Conservation (phyloP, 192 early-diverging fungal species). For the Coemansia sp. region DNA sequence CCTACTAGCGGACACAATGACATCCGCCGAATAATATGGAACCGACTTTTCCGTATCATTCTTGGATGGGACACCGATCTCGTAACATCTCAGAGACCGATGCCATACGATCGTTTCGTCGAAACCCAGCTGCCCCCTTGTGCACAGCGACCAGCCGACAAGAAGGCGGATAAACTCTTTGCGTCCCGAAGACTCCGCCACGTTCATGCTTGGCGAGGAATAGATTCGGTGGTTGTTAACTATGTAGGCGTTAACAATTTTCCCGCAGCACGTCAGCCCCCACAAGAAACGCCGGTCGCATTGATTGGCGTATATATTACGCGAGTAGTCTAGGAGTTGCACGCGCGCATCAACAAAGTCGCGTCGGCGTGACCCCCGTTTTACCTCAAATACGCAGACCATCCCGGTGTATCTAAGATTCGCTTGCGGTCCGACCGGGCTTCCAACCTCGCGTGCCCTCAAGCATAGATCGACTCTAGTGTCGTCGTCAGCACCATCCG, state of each 20-base stretch:
- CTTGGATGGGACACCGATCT: background rate
- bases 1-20: background rate
- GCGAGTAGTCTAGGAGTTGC: constrained; percentile 10
- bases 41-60: background rate
- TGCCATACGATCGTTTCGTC: constrained; percentile 6
- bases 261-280: constrained; percentile 8
- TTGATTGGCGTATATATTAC: constrained; percentile 8
- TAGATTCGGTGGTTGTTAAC: constrained; percentile 8
- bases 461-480: background rate
- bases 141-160: constrained; percentile 17
- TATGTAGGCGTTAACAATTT: background rate
- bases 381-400: constrained; percentile 1
- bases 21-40: background rate
- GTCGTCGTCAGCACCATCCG: background rate
- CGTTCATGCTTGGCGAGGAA: constrained; percentile 6
- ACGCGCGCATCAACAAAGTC: background rate
- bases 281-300: constrained; percentile 10
- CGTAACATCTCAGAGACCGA: background rate
- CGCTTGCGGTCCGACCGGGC: background rate
- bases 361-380: background rate
- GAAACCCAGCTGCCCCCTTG: background rate
- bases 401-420: background rate
- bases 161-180: constrained; percentile 10
- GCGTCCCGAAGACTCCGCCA: background rate
- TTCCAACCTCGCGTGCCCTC: background rate